Evolutionary conservation across 306 rosid genomes (phyloP).

Genomic region (Rubus idaeus): DNA sequence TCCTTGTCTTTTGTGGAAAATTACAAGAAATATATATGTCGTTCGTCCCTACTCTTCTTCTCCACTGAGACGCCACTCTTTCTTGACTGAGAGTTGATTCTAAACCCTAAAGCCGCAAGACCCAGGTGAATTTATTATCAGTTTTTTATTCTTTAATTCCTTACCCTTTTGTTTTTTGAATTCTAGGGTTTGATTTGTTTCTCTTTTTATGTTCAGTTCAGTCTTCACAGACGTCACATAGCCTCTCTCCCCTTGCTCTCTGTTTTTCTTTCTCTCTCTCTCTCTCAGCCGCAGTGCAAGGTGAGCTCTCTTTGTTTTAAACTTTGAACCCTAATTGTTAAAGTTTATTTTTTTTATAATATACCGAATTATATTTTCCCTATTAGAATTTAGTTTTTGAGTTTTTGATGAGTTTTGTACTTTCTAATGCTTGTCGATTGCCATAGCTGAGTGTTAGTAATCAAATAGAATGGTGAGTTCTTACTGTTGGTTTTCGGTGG

Average conservation of each 20-base stretch:
- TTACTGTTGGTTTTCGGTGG: neutral
- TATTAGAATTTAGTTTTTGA: neutral
- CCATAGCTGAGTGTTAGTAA: neutral
- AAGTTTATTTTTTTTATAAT: neutral
- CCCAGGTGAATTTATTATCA: neutral
- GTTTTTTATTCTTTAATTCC: neutral
- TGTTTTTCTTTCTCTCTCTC: neutral
- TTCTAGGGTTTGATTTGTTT: neutral
- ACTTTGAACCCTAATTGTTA: neutral
- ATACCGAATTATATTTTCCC: neutral
- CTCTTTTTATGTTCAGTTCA: neutral
- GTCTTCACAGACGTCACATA: neutral
- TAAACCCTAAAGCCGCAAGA: neutral
- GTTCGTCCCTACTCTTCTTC: neutral
- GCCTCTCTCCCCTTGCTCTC: neutral
- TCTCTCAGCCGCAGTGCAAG: neutral
- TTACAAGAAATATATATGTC: neutral
- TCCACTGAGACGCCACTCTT: neutral
- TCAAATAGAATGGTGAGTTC: neutral
- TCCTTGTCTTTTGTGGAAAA: neutral
- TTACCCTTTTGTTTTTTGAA: neutral
- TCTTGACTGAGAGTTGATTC: neutral
- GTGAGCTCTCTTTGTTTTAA: neutral
- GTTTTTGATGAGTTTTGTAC: neutral
- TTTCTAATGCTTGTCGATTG: neutral